Conservation (phyloP, 805 yeast genomes). For the Grigorovia transvaalensis region DNA sequence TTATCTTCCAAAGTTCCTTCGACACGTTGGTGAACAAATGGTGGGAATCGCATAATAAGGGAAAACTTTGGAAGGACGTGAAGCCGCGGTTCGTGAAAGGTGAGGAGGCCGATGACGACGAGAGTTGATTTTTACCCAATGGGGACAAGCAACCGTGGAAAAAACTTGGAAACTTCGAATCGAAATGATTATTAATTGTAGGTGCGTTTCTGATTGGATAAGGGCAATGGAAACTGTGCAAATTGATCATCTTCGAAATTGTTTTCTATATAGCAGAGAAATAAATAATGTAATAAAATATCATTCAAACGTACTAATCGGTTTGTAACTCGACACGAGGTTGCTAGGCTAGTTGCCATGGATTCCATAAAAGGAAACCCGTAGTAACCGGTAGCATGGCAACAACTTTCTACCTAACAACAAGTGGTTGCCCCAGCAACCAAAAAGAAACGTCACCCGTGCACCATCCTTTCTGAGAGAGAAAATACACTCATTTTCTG, state of each 20-base stretch:
- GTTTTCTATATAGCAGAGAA: not conserved
- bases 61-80: slow-evolving; percentile 79
- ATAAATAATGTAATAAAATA: no score
- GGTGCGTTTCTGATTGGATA: no score
- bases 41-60: slow-evolving; percentile 72
- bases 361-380: not conserved
- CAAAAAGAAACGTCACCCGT: not conserved
- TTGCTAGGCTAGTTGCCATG: not conserved
- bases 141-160: no score
- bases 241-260: no score
- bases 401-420: not conserved
- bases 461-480: not conserved
- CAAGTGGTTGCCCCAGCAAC: not conserved
- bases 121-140: slow-evolving; percentile 3
- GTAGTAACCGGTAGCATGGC: not conserved
- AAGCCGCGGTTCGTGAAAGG: slow-evolving; percentile 45
- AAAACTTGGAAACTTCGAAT: no score
- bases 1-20: slow-evolving; percentile 71
- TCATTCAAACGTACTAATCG: not conserved
- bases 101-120: slow-evolving; percentile 51
- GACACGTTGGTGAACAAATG: slow-evolving; percentile 57
- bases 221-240: no score
- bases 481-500: not conserved
- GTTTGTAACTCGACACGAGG: not conserved
- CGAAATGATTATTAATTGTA: no score